A percentile compares a stretch with the other conserved stretches of the same genome.
phyloP scores from a whole-genome alignment of 306 rosid genomes.

The Senna tora region DNA sequence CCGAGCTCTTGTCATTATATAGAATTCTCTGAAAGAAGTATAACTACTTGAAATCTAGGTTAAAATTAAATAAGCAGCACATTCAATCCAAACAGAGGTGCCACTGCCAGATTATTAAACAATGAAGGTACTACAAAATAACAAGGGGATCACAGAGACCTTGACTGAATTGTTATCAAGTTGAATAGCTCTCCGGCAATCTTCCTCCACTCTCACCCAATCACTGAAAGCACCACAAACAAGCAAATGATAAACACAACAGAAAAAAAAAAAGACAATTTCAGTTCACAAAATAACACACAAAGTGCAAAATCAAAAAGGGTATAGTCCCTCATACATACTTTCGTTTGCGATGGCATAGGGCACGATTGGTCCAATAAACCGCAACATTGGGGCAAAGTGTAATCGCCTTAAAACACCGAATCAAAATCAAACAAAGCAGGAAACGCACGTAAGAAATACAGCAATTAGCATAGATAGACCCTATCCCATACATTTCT shows the following conservation, averaged over 20 bases:
- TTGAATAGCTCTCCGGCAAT: conserved; percentile 79
- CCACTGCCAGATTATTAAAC: conserved; percentile 13
- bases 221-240: conserved; percentile 57
- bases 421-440: background rate
- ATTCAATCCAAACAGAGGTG: conserved; percentile 13
- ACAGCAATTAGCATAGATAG: background rate
- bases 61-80: conserved; percentile 2
- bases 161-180: conserved; percentile 72
- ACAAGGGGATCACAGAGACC: conserved; percentile 53
- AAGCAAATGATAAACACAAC: background rate
- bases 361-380: conserved; percentile 89
- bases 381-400: conserved; percentile 82
- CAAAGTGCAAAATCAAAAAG: conserved; percentile 18
- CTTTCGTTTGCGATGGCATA: conserved; percentile 90
- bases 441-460: background rate
- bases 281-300: background rate
- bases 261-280: background rate
- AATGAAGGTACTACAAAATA: conserved; percentile 1
- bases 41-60: background rate
- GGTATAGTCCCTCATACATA: conserved; percentile 49
- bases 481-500: background rate
- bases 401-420: conserved; percentile 44
- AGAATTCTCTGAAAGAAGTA: background rate
- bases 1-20: background rate
- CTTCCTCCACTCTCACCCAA: conserved; percentile 87